Conservation (phyloP, 306 rosid species). For the Corylus heterophylla region DNA sequence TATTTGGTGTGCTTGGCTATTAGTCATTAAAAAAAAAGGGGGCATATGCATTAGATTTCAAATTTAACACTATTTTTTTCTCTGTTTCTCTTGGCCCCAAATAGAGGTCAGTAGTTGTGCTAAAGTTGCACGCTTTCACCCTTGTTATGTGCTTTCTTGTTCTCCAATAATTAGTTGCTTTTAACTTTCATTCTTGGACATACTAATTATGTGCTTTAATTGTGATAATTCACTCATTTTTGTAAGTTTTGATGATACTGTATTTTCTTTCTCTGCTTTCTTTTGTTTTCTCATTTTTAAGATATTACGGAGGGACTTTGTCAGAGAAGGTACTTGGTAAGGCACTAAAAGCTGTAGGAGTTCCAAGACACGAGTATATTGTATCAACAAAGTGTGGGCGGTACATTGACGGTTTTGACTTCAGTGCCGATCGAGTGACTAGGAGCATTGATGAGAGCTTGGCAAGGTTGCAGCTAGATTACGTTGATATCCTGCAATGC, state of each 20-base stretch:
- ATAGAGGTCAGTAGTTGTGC: background rate
- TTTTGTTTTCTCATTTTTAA: slow-evolving; percentile 18
- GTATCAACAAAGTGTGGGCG: slow-evolving; percentile 93
- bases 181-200: background rate
- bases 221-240: background rate
- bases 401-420: slow-evolving; percentile 79
- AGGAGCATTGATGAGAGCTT: slow-evolving; percentile 90
- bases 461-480: slow-evolving; percentile 80
- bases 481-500: slow-evolving; percentile 88
- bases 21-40: background rate
- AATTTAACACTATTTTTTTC: background rate
- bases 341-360: slow-evolving; percentile 67
- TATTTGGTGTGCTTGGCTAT: background rate
- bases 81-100: background rate
- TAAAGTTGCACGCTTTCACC: background rate
- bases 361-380: slow-evolving; percentile 67
- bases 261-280: background rate
- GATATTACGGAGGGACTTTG: slow-evolving; percentile 80
- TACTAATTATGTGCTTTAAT: background rate
- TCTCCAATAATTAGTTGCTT: background rate
- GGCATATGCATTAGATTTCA: background rate
- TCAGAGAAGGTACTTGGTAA: slow-evolving; percentile 87
- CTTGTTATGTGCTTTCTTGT: background rate
- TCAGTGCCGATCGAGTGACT: slow-evolving; percentile 83
- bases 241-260: background rate